These are phyloP conservation scores for Kondoa subrosea DNA, from an alignment of 768 basidiomycete genomes.

Conservation along the genomic window DNA sequence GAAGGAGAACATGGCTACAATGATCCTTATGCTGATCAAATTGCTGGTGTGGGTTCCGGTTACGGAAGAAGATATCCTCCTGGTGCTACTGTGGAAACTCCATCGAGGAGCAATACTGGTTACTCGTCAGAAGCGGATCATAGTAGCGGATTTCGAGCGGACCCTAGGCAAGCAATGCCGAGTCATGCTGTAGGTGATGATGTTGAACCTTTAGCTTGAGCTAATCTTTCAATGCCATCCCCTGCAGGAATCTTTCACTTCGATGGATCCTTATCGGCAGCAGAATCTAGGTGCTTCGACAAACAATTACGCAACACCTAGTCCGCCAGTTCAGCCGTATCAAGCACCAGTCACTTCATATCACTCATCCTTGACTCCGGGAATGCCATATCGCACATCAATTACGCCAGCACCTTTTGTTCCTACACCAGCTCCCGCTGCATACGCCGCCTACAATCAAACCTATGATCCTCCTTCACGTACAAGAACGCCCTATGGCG, in stretches of 20 bases:
- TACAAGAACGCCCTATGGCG: background rate
- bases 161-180: background rate
- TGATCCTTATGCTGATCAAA: background rate
- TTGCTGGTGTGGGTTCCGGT: conserved; percentile 2
- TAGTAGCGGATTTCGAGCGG: background rate
- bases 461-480: background rate
- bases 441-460: background rate
- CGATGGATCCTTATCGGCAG: background rate
- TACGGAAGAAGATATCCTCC: conserved; percentile 4
- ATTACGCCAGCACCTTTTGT: background rate
- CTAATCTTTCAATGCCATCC: background rate
- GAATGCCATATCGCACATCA: background rate
- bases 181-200: background rate
- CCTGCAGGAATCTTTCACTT: conserved; percentile 1
- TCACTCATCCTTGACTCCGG: background rate
- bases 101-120: background rate
- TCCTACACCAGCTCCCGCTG: background rate
- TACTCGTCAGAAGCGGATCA: background rate
- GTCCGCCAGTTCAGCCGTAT: background rate
- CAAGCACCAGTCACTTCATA: background rate
- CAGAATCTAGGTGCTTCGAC: too few species aligned
- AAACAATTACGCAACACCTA: background rate
- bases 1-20: background rate
- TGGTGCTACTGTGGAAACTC: background rate
- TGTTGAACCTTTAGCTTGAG: background rate